These are phyloP conservation scores for Exophiala sideris DNA, from an alignment of 2,329 filamentous ascomycete species.

Conservation along the genomic window DNA sequence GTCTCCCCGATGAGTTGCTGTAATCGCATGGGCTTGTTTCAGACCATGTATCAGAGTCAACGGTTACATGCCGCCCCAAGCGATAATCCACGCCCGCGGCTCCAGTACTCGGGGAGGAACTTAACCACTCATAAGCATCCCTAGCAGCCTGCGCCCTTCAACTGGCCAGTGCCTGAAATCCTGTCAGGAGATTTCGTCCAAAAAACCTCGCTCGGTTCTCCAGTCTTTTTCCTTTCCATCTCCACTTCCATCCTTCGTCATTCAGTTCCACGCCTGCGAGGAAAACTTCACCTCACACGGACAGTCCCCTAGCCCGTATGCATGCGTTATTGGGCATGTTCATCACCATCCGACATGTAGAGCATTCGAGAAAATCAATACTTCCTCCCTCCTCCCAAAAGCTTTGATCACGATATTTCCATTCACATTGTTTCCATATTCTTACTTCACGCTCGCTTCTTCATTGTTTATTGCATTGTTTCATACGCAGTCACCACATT, in stretches of 20 bases:
- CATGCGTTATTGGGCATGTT: not conserved
- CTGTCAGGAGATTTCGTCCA: no score
- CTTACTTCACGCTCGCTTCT: not conserved
- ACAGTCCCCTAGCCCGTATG: not conserved
- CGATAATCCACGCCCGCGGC: not conserved
- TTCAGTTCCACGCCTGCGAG: no score
- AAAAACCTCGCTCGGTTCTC: no score
- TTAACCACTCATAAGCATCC: not conserved
- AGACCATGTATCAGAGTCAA: slow-evolving; percentile 16
- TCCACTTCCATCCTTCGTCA: no score
- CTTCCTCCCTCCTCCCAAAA: not conserved
- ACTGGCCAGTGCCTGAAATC: no score
- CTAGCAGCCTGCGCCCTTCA: no score
- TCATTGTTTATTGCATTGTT: not conserved
- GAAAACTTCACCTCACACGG: not conserved
- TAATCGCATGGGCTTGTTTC: slow-evolving; percentile 16
- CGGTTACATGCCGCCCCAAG: slow-evolving; percentile 2
- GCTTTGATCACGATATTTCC: not conserved
- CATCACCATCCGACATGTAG: not conserved
- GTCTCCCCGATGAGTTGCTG: not conserved
- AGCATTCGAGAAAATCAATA: not conserved
- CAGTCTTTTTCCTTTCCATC: no score
- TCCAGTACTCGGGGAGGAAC: not conserved
- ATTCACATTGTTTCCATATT: not conserved
- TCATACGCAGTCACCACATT: slow-evolving; percentile 3